A percentile compares a stretch with the other conserved stretches of the same genome.
Evolutionary conservation across 345 rosid genomes (phyloP).

Genomic region (Geranium rotundifolium): DNA sequence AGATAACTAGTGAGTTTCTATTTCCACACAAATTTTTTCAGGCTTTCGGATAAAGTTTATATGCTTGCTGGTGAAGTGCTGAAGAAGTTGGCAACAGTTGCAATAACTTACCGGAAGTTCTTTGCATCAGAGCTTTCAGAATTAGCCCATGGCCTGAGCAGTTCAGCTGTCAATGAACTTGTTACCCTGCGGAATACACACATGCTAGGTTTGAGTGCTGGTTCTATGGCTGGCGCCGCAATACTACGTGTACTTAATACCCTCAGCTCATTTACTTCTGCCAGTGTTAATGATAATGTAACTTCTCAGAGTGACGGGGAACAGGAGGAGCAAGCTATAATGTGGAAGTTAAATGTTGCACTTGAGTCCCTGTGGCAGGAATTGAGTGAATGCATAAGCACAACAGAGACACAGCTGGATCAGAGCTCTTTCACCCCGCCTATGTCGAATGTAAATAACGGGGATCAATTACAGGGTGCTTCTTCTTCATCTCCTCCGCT

Average conservation of each 20-base stretch:
- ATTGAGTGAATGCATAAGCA: slow-evolving; percentile 76
- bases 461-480: slow-evolving; percentile 51
- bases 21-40: slow-evolving; percentile 14
- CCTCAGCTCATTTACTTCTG: slow-evolving; percentile 57
- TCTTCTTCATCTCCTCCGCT: slow-evolving; percentile 51
- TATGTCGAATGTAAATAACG: slow-evolving; percentile 33
- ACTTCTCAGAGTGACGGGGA: slow-evolving; percentile 32
- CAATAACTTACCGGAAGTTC: slow-evolving; percentile 48
- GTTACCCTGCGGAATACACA: slow-evolving; percentile 56
- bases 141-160: slow-evolving; percentile 65
- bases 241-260: slow-evolving; percentile 79
- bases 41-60: slow-evolving; percentile 85
- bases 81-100: slow-evolving; percentile 71
- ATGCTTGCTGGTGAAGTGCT: slow-evolving; percentile 72
- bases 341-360: slow-evolving; percentile 60
- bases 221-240: slow-evolving; percentile 92
- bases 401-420: slow-evolving; percentile 74
- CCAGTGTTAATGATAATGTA: slow-evolving; percentile 25
- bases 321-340: slow-evolving; percentile 59
- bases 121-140: slow-evolving; percentile 62
- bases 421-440: slow-evolving; percentile 39
- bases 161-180: slow-evolving; percentile 74
- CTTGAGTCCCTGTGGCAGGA: slow-evolving; percentile 90
- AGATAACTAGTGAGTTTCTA: not conserved
- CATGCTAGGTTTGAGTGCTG: slow-evolving; percentile 75